Evolutionary conservation across 768 basidiomycete genomes (phyloP), one percentile per base, ranked within the genome.

Genomic region (Lyophyllum decastes): DNA sequence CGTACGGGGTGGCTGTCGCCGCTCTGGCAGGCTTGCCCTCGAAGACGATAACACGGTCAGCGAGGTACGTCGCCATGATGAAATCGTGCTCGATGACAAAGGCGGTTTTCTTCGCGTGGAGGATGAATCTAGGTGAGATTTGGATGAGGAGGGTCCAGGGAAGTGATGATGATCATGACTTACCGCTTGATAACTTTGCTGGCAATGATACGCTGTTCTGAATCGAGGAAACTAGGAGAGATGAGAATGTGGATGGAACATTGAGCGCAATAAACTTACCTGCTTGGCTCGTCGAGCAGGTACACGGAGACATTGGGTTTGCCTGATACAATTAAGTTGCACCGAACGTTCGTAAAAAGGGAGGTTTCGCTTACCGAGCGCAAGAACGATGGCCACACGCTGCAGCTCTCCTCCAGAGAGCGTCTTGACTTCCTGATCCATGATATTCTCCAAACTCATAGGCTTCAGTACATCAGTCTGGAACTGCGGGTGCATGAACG

Each of bases 11-110:
- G 19, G 97, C 97, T 40, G 88, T 95, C 17, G 97, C 95, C 50
- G 88, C 53, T 49, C 95, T 73, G 41, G 95, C 95, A 6, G 97
- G 96, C 65, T 86, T 73, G 38, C 92, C 92, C 70, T 91, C 88
- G 65, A 94, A 95, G 12, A 95, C 94, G 58, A 96, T 94, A 66
- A 97, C 94, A 46, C 96, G 90, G 71, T 99, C 97, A 41, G 97
- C 96, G 55, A 99, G 90, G 74, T 99, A 98, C 2, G 96, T 98
- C 3, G 96, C 95, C 96, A 98, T 98, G 78, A 98, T 97, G 74
- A 99, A 98, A 79, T 98, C 96, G 86, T 99, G 97, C 82, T 99
- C 97, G 68, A 99, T 98, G 66, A 99, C 84, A 72, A 99, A 98
- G 0, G 97, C 97, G 1, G 95, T 98, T 78, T 95, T 95, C 81